Percentiles rank a stretch among this genome's conserved stretches.
phyloP scores from a whole-genome alignment of 208 protist species.

The Crithidia expoeki region DNA sequence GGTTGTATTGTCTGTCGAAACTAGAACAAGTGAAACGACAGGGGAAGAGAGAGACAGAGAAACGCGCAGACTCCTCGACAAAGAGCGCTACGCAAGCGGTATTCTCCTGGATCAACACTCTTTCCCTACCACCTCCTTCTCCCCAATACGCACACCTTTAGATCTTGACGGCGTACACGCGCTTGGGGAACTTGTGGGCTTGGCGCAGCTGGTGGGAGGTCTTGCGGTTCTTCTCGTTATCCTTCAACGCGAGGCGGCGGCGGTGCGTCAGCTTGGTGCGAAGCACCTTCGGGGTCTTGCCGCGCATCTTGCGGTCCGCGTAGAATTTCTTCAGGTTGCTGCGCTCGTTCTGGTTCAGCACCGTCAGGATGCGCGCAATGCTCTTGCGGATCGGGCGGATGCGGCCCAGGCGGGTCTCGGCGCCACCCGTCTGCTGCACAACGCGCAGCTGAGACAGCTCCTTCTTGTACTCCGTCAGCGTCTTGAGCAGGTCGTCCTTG shows the following conservation, averaged over 20 bases:
- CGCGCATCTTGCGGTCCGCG: constrained; percentile 89
- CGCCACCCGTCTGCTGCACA: constrained; percentile 93
- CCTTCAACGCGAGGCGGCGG: constrained; percentile 86
- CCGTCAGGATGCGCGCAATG: constrained; percentile 97
- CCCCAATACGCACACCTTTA: too few species aligned
- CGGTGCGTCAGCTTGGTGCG: constrained; percentile 88
- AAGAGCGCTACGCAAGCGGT: too few species aligned
- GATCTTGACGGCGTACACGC: constrained; percentile 90
- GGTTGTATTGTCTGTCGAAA: too few species aligned
- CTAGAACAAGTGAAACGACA: too few species aligned
- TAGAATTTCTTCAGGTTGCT: constrained; percentile 94
- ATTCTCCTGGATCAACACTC: too few species aligned
- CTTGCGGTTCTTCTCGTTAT: constrained; percentile 91
- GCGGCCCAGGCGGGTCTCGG: constrained; percentile 93
- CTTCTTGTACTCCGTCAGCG: constrained; percentile 97
- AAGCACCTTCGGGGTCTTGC: constrained; percentile 79
- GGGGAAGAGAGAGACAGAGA: too few species aligned
- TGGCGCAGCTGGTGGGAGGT: constrained; percentile 78
- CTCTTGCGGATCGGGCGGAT: constrained; percentile 97
- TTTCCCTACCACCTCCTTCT: too few species aligned
- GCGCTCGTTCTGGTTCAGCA: constrained; percentile 96
- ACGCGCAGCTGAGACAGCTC: constrained; percentile 97
- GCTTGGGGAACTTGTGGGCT: constrained; percentile 83
- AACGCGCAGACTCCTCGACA: too few species aligned
- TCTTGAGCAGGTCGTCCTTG: constrained; percentile 97